Base-by-base conservation (phyloP, 2,329 filamentous ascomycete genomes). In the Lecanicillium sp. region DNA sequence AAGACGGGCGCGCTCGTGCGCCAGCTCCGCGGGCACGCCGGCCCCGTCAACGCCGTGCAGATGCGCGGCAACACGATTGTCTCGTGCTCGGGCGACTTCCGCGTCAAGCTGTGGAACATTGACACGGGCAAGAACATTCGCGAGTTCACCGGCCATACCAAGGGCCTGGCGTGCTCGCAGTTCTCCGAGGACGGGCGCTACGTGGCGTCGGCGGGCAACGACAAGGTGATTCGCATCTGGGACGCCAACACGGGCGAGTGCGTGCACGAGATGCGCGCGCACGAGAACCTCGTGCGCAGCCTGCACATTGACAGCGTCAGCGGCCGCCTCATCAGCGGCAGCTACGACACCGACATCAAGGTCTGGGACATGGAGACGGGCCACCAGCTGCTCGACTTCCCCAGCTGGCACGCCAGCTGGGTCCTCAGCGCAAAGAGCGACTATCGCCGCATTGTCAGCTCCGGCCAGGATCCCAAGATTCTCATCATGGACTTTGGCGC, bases 381-480 rank as follows among this genome's bases (percentile, higher is more conserved):
- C 25, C 68, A 80, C 33, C 73, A 87, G 49, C 74, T 90, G 44
- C 77, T 94, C 45, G 81, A 88, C 50, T 90, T 96, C 53, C 85
- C 88, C n/a, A 81, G 85, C 49, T 97, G 89, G 88, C 94, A 95
- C 42, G 83, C 84, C 10, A 94, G 87, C 62, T 98, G 92, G 92
- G 94, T 98, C 54, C 67, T 98, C 43, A 89, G 87, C 47, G 92
- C 92, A 37, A 96, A 96, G 71, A 89, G 86, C 46, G 90, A 98
- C 57, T 97, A 97, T 61, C 75, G 90, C 43, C 79, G 92, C 45
- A 92, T 98, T 46, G 86, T 98, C 45, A 92, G 87, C 51, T 94
- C 90, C 1, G 92, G 89, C 36, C 92, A 98, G 61, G 89, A 96
- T 54, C 85, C 89, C 25, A 83, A 94, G 56, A 88, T 94, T 37